Evolutionary conservation across 2,329 filamentous ascomycete genomes (phyloP), one percentile per base, ranked within the genome.

Genomic region (Aspergillus costaricaensis): DNA sequence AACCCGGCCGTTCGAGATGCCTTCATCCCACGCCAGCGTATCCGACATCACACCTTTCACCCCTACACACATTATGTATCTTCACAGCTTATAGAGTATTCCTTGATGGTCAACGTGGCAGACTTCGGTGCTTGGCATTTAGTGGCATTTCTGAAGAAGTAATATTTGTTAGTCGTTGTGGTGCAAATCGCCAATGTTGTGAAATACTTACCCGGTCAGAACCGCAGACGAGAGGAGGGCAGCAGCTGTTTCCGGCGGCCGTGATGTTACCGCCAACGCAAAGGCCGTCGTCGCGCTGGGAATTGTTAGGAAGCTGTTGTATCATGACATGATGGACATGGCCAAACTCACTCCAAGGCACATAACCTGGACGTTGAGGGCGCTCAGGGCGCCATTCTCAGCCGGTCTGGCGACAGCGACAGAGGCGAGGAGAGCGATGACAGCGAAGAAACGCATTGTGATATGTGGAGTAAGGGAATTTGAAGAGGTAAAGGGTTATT

Each of bases 401-500:
- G 60, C 48, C 15, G 59, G 61, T 14, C 56, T 44, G 9, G 64
- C 56, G n/a, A 58, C 36, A 5, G 50, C 50, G 15, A 52, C 43
- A 21, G 57, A 43, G 32, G 56, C 49, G 39, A 64, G 25, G 38
- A 62, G 32, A 44, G 59, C 44, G 53, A 62, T 14, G 39, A 53
- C 39, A 15, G 59, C 32, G 51, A 65, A 23, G 57, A 64, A 60
- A 39, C 58, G 64, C 62, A 65, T 65, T 15, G 49, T 58, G 54
- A 25, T 5, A 21, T 25, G 3, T 49, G 19, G 30, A 39, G 25
- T 10, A 39, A 32, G 2, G 6, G 8, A 2, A 30, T 30, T 10
- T 15, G 12, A 5, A 12, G n/a, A 17, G 47, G 14, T 9, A 25
- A 17, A 12, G 5, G 17, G 10, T 6, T 12, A 12, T 14, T 7